phyloP scores from a whole-genome alignment of 225 moss, liverwort and hornwort genomes.

The Ulota crispa region DNA sequence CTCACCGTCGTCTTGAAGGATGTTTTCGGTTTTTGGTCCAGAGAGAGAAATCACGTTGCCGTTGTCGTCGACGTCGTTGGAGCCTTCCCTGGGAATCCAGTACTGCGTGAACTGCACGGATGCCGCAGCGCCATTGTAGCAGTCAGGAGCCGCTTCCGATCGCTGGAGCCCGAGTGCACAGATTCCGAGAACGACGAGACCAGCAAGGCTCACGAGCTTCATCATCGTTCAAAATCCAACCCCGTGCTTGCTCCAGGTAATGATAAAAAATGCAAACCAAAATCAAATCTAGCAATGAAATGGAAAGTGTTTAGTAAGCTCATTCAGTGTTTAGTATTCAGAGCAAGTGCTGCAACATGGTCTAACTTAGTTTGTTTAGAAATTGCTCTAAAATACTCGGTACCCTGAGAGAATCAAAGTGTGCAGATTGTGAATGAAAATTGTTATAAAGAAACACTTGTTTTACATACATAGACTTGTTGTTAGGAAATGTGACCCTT shows the following conservation, averaged over 20 bases:
- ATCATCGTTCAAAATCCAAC: background rate
- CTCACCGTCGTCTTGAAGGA: too few relatives aligned
- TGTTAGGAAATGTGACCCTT: too few relatives aligned
- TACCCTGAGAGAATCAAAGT: background rate
- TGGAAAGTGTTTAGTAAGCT: too few relatives aligned
- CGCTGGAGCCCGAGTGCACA: background rate
- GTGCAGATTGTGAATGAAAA: background rate
- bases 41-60: background rate
- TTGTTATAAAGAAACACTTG: background rate
- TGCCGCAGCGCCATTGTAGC: background rate
- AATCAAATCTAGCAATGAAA: background rate
- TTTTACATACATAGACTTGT: too few relatives aligned
- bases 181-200: background rate
- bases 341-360: background rate
- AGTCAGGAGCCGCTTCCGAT: background rate
- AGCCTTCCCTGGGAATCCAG: background rate
- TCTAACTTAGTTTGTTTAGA: too few relatives aligned
- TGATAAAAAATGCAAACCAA: too few relatives aligned
- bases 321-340: background rate
- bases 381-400: background rate
- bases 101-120: slow-evolving; percentile 18
- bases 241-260: background rate
- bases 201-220: slow-evolving; percentile 4
- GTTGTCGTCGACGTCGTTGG: background rate
- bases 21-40: background rate